phyloP scores from a whole-genome alignment of 2,329 filamentous ascomycete species.

The Diaporthe sp. region DNA sequence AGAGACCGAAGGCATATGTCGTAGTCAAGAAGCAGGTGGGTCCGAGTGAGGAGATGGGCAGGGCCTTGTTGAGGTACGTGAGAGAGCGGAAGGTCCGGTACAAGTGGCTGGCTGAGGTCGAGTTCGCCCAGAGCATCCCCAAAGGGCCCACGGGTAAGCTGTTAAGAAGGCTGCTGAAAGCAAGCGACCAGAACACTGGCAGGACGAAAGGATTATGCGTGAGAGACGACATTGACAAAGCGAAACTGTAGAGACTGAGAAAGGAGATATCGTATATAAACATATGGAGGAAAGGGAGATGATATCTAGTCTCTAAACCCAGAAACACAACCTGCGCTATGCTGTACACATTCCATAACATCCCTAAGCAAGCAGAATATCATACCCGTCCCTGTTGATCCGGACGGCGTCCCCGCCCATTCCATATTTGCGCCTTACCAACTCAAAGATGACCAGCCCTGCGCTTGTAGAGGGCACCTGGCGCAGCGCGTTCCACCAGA shows the following conservation, averaged over 20 bases:
- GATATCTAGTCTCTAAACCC: conserved; percentile 1
- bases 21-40: conserved; percentile 54
- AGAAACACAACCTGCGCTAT: conserved; percentile 26
- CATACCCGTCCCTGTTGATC: conserved; percentile 78
- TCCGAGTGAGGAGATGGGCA: conserved; percentile 49
- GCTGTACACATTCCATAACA: conserved; percentile 1
- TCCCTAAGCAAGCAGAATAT: conserved; percentile 71
- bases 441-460: conserved; percentile 83
- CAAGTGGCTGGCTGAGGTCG: conserved; percentile 63
- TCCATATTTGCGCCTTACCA: conserved; percentile 81
- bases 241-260: conserved; percentile 14
- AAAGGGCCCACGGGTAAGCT: conserved; percentile 72
- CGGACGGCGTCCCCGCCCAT: conserved; percentile 71
- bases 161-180: conserved; percentile 61
- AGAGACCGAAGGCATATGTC: conserved; percentile 73
- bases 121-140: conserved; percentile 65
- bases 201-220: conserved; percentile 11
- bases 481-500: conserved; percentile 79
- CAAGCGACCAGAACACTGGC: conserved; percentile 15
- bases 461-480: conserved; percentile 84
- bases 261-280: not conserved
- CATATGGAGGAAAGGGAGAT: not conserved
- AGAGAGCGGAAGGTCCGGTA: conserved; percentile 64
- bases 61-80: conserved; percentile 61
- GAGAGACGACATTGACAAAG: conserved; percentile 7